phyloP scores from a whole-genome alignment of 2,329 filamentous ascomycete species.

The Coccinonectria pachysandricola region DNA sequence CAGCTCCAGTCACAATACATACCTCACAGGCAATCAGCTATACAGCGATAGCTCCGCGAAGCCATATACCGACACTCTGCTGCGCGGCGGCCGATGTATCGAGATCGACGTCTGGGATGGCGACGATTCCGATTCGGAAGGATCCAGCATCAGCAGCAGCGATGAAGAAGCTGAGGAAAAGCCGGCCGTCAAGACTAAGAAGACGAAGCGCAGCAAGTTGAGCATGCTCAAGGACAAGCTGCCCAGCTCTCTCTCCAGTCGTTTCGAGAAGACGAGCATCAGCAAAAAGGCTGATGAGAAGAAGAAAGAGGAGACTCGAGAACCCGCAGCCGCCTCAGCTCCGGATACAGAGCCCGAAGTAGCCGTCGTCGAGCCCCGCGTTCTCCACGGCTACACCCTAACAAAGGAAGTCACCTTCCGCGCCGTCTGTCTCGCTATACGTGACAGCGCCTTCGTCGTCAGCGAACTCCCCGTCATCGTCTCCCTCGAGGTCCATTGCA shows the following conservation, averaged over 20 bases:
- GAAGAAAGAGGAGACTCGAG: slow-evolving; percentile 3
- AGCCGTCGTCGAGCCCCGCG: slow-evolving; percentile 54
- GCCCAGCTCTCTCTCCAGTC: too few relatives aligned
- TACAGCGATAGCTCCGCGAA: slow-evolving; percentile 79
- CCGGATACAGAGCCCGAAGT: slow-evolving; percentile 15
- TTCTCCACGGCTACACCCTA: slow-evolving; percentile 81
- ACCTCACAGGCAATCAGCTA: slow-evolving; percentile 80
- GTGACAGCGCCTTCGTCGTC: slow-evolving; percentile 64
- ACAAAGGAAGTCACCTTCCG: slow-evolving; percentile 84
- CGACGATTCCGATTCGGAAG: slow-evolving; percentile 55
- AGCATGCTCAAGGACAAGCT: slow-evolving; percentile 53
- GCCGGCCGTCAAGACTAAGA: slow-evolving; percentile 33
- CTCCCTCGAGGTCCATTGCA: slow-evolving; percentile 85
- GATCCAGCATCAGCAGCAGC: slow-evolving; percentile 32
- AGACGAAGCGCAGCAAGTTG: slow-evolving; percentile 43
- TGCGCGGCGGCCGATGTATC: slow-evolving; percentile 79
- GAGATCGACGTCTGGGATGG: slow-evolving; percentile 97
- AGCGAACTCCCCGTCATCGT: slow-evolving; percentile 82
- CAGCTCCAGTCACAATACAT: slow-evolving; percentile 92
- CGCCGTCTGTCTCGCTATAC: slow-evolving; percentile 71
- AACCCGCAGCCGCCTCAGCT: slow-evolving; percentile 2
- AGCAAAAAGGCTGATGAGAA: slow-evolving; percentile 21
- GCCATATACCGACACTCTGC: slow-evolving; percentile 74
- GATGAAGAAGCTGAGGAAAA: slow-evolving; percentile 39
- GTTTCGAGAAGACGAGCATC: slow-evolving; percentile 38